phyloP scores from a whole-genome alignment of 2,329 filamentous ascomycete species.

The Trichoderma sp. region DNA sequence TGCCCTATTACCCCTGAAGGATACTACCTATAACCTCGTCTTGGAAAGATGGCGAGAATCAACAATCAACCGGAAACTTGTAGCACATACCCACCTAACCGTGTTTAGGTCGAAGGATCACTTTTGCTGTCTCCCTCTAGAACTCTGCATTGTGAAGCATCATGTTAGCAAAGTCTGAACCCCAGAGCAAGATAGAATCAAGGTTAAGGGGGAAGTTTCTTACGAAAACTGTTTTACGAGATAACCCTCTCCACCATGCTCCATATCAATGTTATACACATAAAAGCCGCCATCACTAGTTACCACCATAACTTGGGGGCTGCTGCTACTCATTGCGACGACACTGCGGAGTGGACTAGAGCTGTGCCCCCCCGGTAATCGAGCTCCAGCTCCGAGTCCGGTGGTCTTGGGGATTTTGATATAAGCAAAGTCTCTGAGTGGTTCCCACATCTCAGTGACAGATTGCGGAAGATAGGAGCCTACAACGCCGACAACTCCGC shows the following conservation, averaged over 20 bases:
- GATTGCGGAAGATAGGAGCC: constrained; percentile 90
- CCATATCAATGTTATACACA: constrained; percentile 92
- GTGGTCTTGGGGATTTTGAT: constrained; percentile 77
- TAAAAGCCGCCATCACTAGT: constrained; percentile 95
- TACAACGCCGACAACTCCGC: constrained; percentile 81
- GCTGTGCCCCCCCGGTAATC: constrained; percentile 32
- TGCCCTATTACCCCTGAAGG: neutral
- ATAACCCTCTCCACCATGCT: constrained; percentile 88
- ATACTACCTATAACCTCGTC: neutral
- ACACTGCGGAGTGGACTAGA: constrained; percentile 71
- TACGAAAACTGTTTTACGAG: constrained; percentile 91
- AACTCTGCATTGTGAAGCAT: constrained; percentile 36
- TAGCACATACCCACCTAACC: constrained; percentile 20
- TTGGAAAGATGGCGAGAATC: neutral
- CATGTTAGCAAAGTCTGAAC: neutral
- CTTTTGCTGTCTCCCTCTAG: constrained; percentile 55
- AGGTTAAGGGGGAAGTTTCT: constrained; percentile 38
- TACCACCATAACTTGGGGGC: constrained; percentile 95
- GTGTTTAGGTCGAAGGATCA: constrained; percentile 46
- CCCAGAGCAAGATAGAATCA: neutral
- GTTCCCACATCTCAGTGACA: constrained; percentile 98
- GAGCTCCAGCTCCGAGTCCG: constrained; percentile 21
- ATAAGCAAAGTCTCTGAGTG: constrained; percentile 89
- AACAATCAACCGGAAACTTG: neutral
- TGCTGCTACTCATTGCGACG: constrained; percentile 94